A percentile compares a stretch with the other conserved stretches of the same genome.
Conservation (phyloP, 2,329 filamentous ascomycete genomes). For the Rhynchosporium agropyri region DNA sequence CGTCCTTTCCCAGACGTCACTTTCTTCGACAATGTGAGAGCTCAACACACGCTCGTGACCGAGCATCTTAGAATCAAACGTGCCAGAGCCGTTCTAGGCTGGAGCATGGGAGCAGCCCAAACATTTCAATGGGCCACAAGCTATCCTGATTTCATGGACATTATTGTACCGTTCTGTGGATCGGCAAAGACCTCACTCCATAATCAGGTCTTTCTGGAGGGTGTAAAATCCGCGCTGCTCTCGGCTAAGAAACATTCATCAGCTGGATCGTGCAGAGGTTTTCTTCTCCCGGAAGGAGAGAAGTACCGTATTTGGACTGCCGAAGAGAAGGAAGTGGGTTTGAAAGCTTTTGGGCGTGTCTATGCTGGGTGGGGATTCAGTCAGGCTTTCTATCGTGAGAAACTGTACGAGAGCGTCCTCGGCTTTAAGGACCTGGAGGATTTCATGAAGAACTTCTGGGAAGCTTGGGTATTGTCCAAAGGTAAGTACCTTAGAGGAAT, state of each 20-base stretch:
- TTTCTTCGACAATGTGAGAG: conserved; percentile 70
- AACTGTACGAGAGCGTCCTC: conserved; percentile 64
- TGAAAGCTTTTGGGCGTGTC: conserved; percentile 73
- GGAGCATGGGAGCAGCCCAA: conserved; percentile 72
- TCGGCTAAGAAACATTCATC: conserved; percentile 58
- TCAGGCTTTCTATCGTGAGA: conserved; percentile 76
- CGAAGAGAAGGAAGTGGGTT: conserved; percentile 55
- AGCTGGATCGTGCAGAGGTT: conserved; percentile 52
- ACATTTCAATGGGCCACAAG: conserved; percentile 62
- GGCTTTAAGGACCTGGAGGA: conserved; percentile 71
- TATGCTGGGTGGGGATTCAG: conserved; percentile 85
- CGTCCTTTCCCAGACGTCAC: conserved; percentile 63
- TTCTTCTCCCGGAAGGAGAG: conserved; percentile 44
- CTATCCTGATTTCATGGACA: conserved; percentile 59
- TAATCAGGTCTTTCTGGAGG: conserved; percentile 69
- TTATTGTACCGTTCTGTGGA: conserved; percentile 67
- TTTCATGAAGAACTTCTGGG: conserved; percentile 77
- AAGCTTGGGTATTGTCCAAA: conserved; percentile 71
- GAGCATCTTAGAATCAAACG: conserved; percentile 62
- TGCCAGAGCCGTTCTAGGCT: conserved; percentile 64
- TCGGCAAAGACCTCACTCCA: conserved; percentile 65
- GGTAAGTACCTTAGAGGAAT: conserved; percentile 42
- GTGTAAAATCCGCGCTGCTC: conserved; percentile 62
- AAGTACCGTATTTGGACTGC: conserved; percentile 53
- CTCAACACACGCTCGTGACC: conserved; percentile 68